phyloP scores from a whole-genome alignment of 2,329 filamentous ascomycete species.

The Exophiala calicioides region DNA sequence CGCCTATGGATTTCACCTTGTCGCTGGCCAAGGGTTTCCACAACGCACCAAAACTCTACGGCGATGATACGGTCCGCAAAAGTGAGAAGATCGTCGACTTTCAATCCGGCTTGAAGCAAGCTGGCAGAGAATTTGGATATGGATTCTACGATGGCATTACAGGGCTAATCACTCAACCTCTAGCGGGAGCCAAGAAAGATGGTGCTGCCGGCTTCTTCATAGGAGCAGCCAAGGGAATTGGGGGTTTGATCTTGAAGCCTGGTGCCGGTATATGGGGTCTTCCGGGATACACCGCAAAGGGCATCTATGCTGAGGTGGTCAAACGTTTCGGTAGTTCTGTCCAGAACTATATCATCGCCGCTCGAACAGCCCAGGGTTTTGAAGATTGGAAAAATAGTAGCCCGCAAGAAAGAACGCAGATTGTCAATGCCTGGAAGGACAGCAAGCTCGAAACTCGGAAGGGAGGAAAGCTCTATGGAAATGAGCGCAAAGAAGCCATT shows the following conservation, averaged over 20 bases:
- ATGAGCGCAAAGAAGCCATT: slow-evolving; percentile 56
- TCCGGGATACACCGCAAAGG: slow-evolving; percentile 80
- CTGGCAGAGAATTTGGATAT: slow-evolving; percentile 74
- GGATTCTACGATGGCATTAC: slow-evolving; percentile 81
- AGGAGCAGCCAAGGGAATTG: slow-evolving; percentile 79
- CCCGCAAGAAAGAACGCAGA: slow-evolving; percentile 61
- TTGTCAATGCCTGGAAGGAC: slow-evolving; percentile 66
- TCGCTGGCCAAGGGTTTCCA: slow-evolving; percentile 83
- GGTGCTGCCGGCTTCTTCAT: slow-evolving; percentile 70
- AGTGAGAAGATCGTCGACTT: slow-evolving; percentile 76
- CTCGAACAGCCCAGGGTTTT: slow-evolving; percentile 73
- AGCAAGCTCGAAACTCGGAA: slow-evolving; percentile 60
- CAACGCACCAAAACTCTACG: slow-evolving; percentile 82
- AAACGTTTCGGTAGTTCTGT: slow-evolving; percentile 70
- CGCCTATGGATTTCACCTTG: slow-evolving; percentile 81
- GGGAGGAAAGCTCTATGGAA: slow-evolving; percentile 27
- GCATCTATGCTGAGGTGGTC: slow-evolving; percentile 74
- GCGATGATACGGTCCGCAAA: slow-evolving; percentile 78
- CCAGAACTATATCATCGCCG: slow-evolving; percentile 76
- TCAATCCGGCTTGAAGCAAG: slow-evolving; percentile 72
- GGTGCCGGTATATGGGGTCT: slow-evolving; percentile 73
- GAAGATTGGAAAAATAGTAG: slow-evolving; percentile 61
- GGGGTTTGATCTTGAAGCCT: slow-evolving; percentile 79
- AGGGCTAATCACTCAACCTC: slow-evolving; percentile 76
- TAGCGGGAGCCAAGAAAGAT: slow-evolving; percentile 67